phyloP scores from a whole-genome alignment of 768 basidiomycete species.

The Stropharia rugosoannulata region DNA sequence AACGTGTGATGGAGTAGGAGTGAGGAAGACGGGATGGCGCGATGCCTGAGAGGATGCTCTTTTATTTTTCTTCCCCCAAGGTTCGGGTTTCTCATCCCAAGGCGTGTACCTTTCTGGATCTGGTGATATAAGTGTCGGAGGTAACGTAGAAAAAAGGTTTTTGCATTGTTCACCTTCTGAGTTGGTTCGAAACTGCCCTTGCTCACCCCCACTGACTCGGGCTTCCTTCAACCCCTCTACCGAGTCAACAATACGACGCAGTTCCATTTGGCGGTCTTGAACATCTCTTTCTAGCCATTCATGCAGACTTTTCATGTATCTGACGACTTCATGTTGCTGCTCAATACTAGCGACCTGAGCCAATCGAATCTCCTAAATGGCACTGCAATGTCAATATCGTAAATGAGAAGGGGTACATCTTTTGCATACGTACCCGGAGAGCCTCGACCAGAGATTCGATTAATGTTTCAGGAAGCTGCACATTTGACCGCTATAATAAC shows the following conservation, averaged over 20 bases:
- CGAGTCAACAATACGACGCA: background rate
- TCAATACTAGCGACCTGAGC: conserved; percentile 1
- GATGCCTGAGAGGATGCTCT: too few species aligned
- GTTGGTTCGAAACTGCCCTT: background rate
- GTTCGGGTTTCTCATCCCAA: too few species aligned
- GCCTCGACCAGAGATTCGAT: background rate
- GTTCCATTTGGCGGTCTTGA: background rate
- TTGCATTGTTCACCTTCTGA: too few species aligned
- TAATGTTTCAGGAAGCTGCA: too few species aligned
- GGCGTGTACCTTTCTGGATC: too few species aligned
- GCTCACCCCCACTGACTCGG: background rate
- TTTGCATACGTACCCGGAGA: background rate
- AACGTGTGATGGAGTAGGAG: too few species aligned
- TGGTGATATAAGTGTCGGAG: too few species aligned
- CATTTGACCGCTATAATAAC: too few species aligned
- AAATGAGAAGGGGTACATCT: background rate
- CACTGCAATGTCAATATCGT: background rate
- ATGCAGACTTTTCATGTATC: background rate
- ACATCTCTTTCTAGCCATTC: conserved; percentile 1
- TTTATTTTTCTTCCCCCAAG: too few species aligned
- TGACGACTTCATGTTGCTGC: conserved; percentile 1
- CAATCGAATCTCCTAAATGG: background rate
- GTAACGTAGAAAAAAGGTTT: too few species aligned
- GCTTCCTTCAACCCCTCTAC: background rate
- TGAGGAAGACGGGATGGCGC: too few species aligned